Evolutionary conservation across 2,329 filamentous ascomycete genomes (phyloP).

Genomic region (Daldinia sp.): DNA sequence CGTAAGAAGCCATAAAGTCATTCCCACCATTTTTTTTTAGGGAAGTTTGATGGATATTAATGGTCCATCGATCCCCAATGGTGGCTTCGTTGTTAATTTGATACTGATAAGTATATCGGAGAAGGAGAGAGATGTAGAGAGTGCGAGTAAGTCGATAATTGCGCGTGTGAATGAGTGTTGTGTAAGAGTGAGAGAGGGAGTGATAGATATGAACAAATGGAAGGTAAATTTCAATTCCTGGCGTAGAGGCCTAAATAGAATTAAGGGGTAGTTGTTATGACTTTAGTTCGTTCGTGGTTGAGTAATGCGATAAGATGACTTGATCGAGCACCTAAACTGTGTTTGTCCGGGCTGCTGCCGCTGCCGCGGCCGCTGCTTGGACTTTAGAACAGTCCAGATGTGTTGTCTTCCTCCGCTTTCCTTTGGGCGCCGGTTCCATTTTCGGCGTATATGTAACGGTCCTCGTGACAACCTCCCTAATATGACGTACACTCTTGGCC

Average conservation of each 20-base stretch:
- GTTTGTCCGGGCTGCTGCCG: constrained; percentile 44
- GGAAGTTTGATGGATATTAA: constrained; percentile 8
- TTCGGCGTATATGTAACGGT: constrained; percentile 91
- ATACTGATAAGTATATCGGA: constrained; percentile 41
- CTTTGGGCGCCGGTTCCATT: constrained; percentile 88
- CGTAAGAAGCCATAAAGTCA: constrained; percentile 44
- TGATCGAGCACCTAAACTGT: constrained; percentile 43
- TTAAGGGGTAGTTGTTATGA: constrained; percentile 35
- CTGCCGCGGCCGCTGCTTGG: constrained; percentile 37
- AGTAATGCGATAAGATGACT: constrained; percentile 21
- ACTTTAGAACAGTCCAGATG: constrained; percentile 50
- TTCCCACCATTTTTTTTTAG: constrained; percentile 34
- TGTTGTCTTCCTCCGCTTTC: constrained; percentile 83
- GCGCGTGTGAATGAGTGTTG: constrained; percentile 5
- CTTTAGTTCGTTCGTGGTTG: constrained; percentile 45
- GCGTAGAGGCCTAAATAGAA: constrained; percentile 21
- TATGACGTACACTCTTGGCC: constrained; percentile 74
- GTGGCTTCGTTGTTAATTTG: constrained; percentile 28
- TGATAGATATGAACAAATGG: constrained; percentile 47
- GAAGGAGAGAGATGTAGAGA: constrained; percentile 37
- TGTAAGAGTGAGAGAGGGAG: constrained; percentile 12
- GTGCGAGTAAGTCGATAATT: constrained; percentile 16
- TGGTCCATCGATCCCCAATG: constrained; percentile 22
- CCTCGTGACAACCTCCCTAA: constrained; percentile 91
- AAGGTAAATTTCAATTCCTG: constrained; percentile 37